phyloP scores from a whole-genome alignment of 2,329 filamentous ascomycete genomes.

The Fusarium sp. region DNA sequence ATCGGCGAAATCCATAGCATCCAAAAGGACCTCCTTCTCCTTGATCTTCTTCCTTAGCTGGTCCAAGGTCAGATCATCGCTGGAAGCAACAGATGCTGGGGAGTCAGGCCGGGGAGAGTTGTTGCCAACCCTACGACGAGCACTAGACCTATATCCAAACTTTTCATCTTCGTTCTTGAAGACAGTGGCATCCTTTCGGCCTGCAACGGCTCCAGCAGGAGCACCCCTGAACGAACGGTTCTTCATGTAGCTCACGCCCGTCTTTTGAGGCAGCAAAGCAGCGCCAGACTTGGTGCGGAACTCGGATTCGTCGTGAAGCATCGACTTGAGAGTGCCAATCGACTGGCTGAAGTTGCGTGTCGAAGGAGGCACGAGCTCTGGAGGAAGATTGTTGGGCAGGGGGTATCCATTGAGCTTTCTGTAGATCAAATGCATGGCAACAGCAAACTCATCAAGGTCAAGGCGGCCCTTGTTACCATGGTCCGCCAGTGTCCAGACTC shows the following conservation, averaged over 20 bases:
- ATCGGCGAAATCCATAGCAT: conserved; percentile 96
- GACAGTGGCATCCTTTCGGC: conserved; percentile 93
- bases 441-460: conserved; percentile 96
- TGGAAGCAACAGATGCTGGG: conserved; percentile 75
- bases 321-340: conserved; percentile 90
- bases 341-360: conserved; percentile 94
- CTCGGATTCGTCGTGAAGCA: conserved; percentile 91
- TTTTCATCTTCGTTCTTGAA: conserved; percentile 97
- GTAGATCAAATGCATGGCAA: conserved; percentile 99
- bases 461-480: conserved; percentile 93
- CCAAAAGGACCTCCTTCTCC: conserved; percentile 93
- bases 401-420: conserved; percentile 96
- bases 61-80: conserved; percentile 86
- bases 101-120: conserved; percentile 85
- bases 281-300: conserved; percentile 89
- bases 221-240: conserved; percentile 87
- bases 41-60: conserved; percentile 92
- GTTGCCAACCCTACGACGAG: conserved; percentile 84
- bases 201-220: conserved; percentile 65
- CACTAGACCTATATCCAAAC: conserved; percentile 92
- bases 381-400: conserved; percentile 85
- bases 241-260: conserved; percentile 98
- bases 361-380: conserved; percentile 93
- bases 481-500: conserved; percentile 94
- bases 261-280: conserved; percentile 91